phyloP scores from a whole-genome alignment of 1,139 yeast genomes.

The Suhomyces panamericanus region DNA sequence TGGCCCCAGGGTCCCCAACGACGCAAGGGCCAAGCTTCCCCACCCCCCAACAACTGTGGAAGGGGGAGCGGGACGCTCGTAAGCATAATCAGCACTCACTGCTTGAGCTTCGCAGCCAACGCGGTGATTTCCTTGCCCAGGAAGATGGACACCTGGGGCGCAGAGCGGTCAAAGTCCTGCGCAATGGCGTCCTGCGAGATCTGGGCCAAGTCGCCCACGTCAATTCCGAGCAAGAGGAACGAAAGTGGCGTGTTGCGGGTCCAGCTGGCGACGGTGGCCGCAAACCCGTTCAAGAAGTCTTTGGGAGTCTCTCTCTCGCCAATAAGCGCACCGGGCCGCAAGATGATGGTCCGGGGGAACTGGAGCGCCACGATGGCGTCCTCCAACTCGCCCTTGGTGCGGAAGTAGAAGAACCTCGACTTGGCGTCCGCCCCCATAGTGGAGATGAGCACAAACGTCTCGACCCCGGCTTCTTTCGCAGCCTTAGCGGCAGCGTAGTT shows the following conservation, averaged over 20 bases:
- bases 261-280: constrained; percentile 30
- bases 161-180: constrained; percentile 1
- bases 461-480: constrained; percentile 65
- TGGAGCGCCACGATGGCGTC: constrained; percentile 54
- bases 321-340: constrained; percentile 68
- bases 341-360: constrained; percentile 65
- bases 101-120: constrained; percentile 2
- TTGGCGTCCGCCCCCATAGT: constrained; percentile 55
- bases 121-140: constrained; percentile 3
- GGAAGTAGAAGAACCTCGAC: constrained; percentile 55
- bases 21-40: neutral
- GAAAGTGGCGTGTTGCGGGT: constrained; percentile 32
- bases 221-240: constrained; percentile 18
- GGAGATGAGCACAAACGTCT: constrained; percentile 64
- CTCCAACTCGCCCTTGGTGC: constrained; percentile 66
- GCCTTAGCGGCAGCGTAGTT: constrained; percentile 65
- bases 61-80: too few species aligned
- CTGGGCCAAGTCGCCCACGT: constrained; percentile 32
- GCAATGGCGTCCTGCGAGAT: neutral
- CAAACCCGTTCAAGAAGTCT: constrained; percentile 33
- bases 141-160: constrained; percentile 8
- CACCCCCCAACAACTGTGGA: too few species aligned
- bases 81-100: too few species aligned
- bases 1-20: neutral
- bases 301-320: constrained; percentile 56